Base-by-base conservation (phyloP, 2,329 filamentous ascomycete genomes). In the Sphaceloma murrayae region DNA sequence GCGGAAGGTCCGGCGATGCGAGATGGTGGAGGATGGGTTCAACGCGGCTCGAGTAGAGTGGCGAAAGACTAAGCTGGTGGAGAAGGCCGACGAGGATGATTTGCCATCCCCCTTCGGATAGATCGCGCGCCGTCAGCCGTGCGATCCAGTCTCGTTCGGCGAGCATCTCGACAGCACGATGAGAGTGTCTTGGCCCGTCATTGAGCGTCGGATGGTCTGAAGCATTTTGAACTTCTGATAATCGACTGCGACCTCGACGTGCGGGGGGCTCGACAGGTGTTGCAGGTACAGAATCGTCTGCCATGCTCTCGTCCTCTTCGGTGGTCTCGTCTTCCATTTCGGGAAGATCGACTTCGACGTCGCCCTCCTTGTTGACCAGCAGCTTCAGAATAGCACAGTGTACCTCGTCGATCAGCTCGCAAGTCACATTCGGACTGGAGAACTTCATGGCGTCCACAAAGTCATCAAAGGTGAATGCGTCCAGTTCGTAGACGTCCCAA, bases 391-490 rank as follows among this genome's bases (percentile, higher is more conserved):
- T 78, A 0, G 89, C 80, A 60, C 91, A 98, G 61, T 96, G 89
- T 4, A 91, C 76, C 61, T 98, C 91, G 39, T 85, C 80, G 53
- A 95, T 80, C 1, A 98, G 69, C 58, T 95, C 82, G 43, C 91
- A 91, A 5, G 82, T 80, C 1, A 77, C 19, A 40, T 11, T 26
- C 13, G 16, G 85, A 78, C 24, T 80, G 75, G 0, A 79, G 47
- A 88, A 81, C 38, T 80, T 74, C 71, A 98, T 79, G 0, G 88
- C 82, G 59, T 96, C 83, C 3, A 94, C 73, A 56, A 88, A 96
- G 61, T 98, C 91, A 60, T 98, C 91, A 56, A 96, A 93, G 0
- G 89, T 96, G 58, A 98, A 98, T 0, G 89, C 96, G 62, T 98
- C 91, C 18, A 98, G 72, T 56, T 85, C 78, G 58, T 94, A 94